phyloP scores from a whole-genome alignment of 2,329 filamentous ascomycete species.

The Onygenales sp. region DNA sequence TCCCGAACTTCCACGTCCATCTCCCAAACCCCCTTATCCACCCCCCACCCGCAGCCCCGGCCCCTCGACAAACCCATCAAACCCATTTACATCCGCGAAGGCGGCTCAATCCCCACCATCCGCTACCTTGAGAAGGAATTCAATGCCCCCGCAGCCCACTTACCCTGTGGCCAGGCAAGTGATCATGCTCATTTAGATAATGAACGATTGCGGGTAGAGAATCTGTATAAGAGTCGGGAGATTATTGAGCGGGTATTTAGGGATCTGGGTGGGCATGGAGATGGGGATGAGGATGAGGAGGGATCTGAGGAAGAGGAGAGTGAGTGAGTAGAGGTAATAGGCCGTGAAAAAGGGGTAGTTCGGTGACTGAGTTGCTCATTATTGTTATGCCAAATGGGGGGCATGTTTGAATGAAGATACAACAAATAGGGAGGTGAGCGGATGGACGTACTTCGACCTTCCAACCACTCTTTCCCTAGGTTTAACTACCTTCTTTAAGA shows the following conservation, averaged over 20 bases:
- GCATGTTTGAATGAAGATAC: too few relatives aligned
- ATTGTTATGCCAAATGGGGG: too few relatives aligned
- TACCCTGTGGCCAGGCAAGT: conserved; percentile 90
- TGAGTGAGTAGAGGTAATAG: not conserved
- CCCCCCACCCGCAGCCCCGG: conserved; percentile 9
- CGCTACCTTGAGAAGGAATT: conserved; percentile 93
- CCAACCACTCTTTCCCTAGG: too few relatives aligned
- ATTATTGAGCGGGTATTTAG: conserved; percentile 83
- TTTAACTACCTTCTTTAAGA: too few relatives aligned
- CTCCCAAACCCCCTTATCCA: not conserved
- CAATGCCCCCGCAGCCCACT: conserved; percentile 75
- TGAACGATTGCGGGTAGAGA: conserved; percentile 78
- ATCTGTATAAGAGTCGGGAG: conserved; percentile 81
- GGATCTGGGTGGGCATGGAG: conserved; percentile 39
- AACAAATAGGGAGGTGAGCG: too few relatives aligned
- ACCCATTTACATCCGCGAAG: conserved; percentile 89
- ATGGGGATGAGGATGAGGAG: not conserved
- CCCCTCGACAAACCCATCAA: conserved; percentile 12
- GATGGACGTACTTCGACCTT: too few relatives aligned
- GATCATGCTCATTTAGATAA: conserved; percentile 93
- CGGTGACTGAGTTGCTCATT: not conserved
- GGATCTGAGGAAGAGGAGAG: not conserved
- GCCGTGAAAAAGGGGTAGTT: not conserved
- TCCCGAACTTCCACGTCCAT: not conserved
- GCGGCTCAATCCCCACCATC: conserved; percentile 89